Conservation (phyloP, 345 rosid species). For the Syzygium jambos region DNA sequence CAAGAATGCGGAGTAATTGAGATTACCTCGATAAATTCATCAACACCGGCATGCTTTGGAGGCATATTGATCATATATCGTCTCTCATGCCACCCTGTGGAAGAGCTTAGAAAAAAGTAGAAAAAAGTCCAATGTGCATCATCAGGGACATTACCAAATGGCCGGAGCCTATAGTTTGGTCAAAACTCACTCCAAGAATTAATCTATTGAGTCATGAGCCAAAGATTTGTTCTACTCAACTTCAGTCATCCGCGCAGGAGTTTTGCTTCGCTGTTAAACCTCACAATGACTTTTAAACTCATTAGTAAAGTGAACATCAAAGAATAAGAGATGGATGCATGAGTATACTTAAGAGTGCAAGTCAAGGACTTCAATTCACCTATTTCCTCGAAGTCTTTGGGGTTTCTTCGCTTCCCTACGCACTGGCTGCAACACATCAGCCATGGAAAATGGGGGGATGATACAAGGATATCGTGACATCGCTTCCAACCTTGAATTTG, state of each 20-base stretch:
- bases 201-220: background rate
- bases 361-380: too few species aligned
- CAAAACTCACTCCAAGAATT: background rate
- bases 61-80: fast-evolving
- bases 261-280: background rate
- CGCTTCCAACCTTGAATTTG: background rate
- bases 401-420: too few species aligned
- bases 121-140: background rate
- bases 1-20: background rate
- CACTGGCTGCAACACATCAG: background rate
- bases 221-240: background rate
- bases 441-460: background rate
- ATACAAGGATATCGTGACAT: background rate
- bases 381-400: too few species aligned
- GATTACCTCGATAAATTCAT: background rate
- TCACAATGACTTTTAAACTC: background rate
- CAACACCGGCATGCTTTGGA: background rate
- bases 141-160: background rate
- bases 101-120: background rate
- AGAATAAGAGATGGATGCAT: too few species aligned
- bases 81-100: background rate
- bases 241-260: background rate
- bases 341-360: too few species aligned
- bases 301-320: too few species aligned
- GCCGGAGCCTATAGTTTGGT: background rate